These are phyloP conservation scores for Amanita exitialis DNA, from an alignment of 768 basidiomycete species.

Conservation along the genomic window DNA sequence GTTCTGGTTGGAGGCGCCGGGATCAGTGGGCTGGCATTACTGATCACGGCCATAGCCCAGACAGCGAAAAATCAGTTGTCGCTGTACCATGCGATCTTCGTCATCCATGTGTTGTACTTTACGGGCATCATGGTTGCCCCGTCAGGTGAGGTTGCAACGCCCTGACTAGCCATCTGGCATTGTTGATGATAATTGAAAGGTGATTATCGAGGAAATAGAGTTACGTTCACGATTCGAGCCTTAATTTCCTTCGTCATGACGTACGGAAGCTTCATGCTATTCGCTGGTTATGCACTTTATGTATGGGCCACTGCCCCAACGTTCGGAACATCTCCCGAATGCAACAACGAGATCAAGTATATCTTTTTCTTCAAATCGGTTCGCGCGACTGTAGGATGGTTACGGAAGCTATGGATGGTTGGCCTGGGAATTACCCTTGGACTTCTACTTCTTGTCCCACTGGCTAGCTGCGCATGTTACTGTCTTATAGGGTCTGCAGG, in stretches of 20 bases:
- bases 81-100: slow-evolving; percentile 11
- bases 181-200: background rate
- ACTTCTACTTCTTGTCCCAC: background rate
- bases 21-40: slow-evolving; percentile 8
- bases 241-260: slow-evolving; percentile 4
- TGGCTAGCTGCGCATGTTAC: background rate
- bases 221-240: background rate
- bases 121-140: slow-evolving; percentile 7
- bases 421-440: slow-evolving; percentile 3
- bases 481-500: background rate
- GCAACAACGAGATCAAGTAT: slow-evolving; percentile 10
- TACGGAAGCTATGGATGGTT: slow-evolving; percentile 9
- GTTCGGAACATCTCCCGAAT: slow-evolving; percentile 2
- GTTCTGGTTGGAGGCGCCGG: slow-evolving; percentile 9
- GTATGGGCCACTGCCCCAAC: slow-evolving; percentile 10
- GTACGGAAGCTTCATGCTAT: slow-evolving; percentile 8
- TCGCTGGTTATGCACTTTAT: slow-evolving; percentile 9
- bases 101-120: slow-evolving; percentile 10
- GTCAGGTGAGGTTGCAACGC: slow-evolving; percentile 1
- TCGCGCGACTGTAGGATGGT: slow-evolving; percentile 9
- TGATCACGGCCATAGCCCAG: slow-evolving; percentile 10
- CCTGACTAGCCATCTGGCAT: background rate
- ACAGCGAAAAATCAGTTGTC: slow-evolving; percentile 8
- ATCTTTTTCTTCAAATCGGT: slow-evolving; percentile 9
- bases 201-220: background rate